Conservation (phyloP, 2,329 filamentous ascomycete genomes). For the Penicillium brevicompactum region DNA sequence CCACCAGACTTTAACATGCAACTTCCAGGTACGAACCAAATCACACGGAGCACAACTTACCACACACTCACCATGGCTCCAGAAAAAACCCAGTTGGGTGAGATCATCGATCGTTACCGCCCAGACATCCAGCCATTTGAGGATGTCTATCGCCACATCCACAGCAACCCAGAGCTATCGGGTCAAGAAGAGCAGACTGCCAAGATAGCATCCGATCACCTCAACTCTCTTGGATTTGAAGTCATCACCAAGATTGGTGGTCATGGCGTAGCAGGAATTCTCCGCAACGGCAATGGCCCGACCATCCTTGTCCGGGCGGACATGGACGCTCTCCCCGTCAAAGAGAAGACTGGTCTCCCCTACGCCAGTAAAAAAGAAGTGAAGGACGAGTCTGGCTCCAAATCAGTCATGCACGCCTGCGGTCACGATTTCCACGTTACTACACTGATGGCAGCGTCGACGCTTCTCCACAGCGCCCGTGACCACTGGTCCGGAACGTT, state of each 20-base stretch:
- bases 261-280: constrained; percentile 58
- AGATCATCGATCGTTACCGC: constrained; percentile 39
- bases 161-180: constrained; percentile 59
- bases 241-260: constrained; percentile 59
- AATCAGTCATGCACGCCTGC: constrained; percentile 68
- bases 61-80: neutral
- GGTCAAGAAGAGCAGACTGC: constrained; percentile 58
- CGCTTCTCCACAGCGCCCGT: constrained; percentile 47
- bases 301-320: constrained; percentile 63
- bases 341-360: constrained; percentile 56
- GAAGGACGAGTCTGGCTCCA: constrained; percentile 50
- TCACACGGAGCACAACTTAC: neutral
- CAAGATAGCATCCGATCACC: constrained; percentile 44
- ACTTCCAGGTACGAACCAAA: neutral
- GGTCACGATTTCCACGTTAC: constrained; percentile 69
- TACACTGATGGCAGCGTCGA: constrained; percentile 57
- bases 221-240: constrained; percentile 44
- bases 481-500: constrained; percentile 61
- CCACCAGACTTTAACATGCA: constrained; percentile 1
- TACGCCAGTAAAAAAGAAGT: constrained; percentile 56
- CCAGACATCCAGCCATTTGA: constrained; percentile 51
- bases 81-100: neutral
- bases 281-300: constrained; percentile 58
- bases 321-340: constrained; percentile 62
- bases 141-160: constrained; percentile 58